phyloP scores from a whole-genome alignment of 2,329 filamentous ascomycete genomes.

The Verticillium nonalfalfae region DNA sequence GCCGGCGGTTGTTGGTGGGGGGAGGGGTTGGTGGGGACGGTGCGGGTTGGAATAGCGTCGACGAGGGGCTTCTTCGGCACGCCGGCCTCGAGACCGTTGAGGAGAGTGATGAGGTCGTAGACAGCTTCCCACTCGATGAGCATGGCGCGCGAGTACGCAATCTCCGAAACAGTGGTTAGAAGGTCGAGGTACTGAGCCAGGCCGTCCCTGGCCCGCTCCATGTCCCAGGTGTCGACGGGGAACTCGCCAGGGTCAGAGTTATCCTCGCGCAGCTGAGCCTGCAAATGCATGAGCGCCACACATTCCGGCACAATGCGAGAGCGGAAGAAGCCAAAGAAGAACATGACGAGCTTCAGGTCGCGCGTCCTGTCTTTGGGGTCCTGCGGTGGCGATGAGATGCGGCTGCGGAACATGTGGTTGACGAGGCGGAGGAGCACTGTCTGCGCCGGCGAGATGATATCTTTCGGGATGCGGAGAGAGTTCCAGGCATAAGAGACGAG shows the following conservation, averaged over 20 bases:
- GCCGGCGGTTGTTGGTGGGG: slow-evolving; percentile 11
- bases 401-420: slow-evolving; percentile 74
- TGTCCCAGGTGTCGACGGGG: slow-evolving; percentile 92
- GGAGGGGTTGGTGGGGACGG: slow-evolving; percentile 10
- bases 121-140: slow-evolving; percentile 89
- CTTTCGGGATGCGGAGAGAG: slow-evolving; percentile 84
- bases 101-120: slow-evolving; percentile 79
- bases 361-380: slow-evolving; percentile 47
- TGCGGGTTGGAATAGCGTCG: slow-evolving; percentile 20
- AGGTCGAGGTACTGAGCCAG: slow-evolving; percentile 93
- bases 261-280: slow-evolving; percentile 79
- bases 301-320: slow-evolving; percentile 91
- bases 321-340: slow-evolving; percentile 87
- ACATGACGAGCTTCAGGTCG: slow-evolving; percentile 67
- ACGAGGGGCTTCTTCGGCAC: slow-evolving; percentile 76
- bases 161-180: slow-evolving; percentile 81
- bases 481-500: slow-evolving; percentile 90
- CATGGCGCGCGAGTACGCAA: slow-evolving; percentile 73
- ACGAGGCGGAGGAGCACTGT: slow-evolving; percentile 87
- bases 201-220: slow-evolving; percentile 94
- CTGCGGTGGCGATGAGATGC: slow-evolving; percentile 33
- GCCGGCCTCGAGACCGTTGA: slow-evolving; percentile 80
- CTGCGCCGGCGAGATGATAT: slow-evolving; percentile 92
- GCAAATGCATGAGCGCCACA: slow-evolving; percentile 87
- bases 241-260: slow-evolving; percentile 78